Evolutionary conservation across 2,329 filamentous ascomycete species (phyloP), one percentile per base, ranked within the genome.

Genomic region (Trichoderma pleuroti): DNA sequence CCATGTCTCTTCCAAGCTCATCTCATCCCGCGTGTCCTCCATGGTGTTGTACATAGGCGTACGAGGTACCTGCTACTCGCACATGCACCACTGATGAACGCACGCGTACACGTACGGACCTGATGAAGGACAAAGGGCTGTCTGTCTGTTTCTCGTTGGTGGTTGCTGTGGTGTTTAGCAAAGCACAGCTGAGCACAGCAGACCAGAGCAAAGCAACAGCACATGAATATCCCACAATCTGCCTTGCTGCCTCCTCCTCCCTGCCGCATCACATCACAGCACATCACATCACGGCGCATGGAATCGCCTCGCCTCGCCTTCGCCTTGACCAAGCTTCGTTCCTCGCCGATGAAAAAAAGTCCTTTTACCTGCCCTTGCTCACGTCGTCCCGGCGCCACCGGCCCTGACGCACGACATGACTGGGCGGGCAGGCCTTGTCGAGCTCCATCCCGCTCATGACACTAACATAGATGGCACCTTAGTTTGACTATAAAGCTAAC

Each of bases 401-500:
- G 61, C 34, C 62, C 52, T 42, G 49, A 70, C 68, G 69, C 69
- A 67, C 52, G 56, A 54, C 54, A 71, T 71, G 69, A 68, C 62
- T 39, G 69, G 62, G 56, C 56, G 34, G 56, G 56, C 69, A 59
- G 36, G 62, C 69, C 62, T 57, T 70, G 70, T 71, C 70, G 69
- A 72, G 74, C 72, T 75, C 74, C 71, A 71, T 74, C 71, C 72
- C 34, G 71, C 70, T 42, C 70, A 66, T 26, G 46, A 59, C 56
- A 61, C 64, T 57, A 63, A 64, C 46, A 63, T n/a, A 34, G 62
- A 68, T 68, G 54, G 49, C 61, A 65, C 60, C 49, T 64, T 67
- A 66, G 46, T 64, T 73, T 74, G 70, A 76, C 76, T 81, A 81
- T 81, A 81, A 82, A 83, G 76, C 74, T 79, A 80, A 81, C 76